These are phyloP conservation scores for Globisporangium nagaii DNA, from an alignment of 352 stramenopile genomes.

Conservation along the genomic window DNA sequence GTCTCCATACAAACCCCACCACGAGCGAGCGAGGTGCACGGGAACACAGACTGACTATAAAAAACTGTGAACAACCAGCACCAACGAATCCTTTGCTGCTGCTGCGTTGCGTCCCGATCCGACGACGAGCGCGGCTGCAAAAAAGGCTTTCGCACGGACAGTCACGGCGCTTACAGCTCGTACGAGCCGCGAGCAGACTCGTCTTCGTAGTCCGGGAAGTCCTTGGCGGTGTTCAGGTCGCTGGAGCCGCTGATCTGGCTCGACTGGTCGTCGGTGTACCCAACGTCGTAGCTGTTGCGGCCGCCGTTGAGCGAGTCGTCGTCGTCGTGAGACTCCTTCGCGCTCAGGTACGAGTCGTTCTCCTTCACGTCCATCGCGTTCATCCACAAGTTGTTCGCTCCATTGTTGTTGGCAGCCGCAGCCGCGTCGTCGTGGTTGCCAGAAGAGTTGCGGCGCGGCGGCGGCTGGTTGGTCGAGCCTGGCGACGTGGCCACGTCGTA, in stretches of 20 bases:
- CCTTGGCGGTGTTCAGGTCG: conserved; percentile 53
- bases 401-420: conserved; percentile 24
- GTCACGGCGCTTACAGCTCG: conserved; percentile 54
- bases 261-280: conserved; percentile 45
- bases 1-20: conserved; percentile 2
- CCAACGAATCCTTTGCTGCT: neutral
- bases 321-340: conserved; percentile 33
- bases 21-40: too few species aligned
- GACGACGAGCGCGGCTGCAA: neutral
- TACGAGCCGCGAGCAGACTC: conserved; percentile 72
- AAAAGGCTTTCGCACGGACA: neutral
- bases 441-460: conserved; percentile 16
- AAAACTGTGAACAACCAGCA: conserved; percentile 1
- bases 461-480: conserved; percentile 15
- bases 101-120: neutral
- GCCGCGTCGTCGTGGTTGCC: conserved; percentile 7
- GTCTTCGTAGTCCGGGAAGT: conserved; percentile 72
- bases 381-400: conserved; percentile 73
- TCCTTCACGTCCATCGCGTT: conserved; percentile 80
- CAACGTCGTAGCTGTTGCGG: conserved; percentile 60
- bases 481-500: conserved; percentile 76
- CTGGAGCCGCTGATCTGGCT: conserved; percentile 68
- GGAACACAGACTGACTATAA: too few species aligned
- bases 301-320: conserved; percentile 38
- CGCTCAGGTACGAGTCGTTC: conserved; percentile 63